Conservation (phyloP, 306 rosid species). For the Astragalus membranaceus region DNA sequence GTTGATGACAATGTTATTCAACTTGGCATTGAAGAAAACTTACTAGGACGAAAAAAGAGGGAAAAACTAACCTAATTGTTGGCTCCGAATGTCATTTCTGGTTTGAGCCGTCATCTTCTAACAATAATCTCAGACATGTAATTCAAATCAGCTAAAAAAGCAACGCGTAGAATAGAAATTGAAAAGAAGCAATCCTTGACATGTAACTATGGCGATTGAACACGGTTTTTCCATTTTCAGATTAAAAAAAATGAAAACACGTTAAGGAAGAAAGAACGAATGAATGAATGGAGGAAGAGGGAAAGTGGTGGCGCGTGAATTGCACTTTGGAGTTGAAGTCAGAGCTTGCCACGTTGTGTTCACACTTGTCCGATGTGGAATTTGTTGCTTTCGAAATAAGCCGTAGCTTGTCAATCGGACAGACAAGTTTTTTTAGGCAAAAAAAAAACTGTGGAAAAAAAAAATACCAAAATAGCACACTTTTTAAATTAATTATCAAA, state of each 20-base stretch:
- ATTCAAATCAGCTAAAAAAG: background rate
- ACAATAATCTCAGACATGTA: conserved; percentile 12
- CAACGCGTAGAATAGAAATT: background rate
- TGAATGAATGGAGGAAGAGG: background rate
- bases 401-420: background rate
- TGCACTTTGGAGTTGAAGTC: conserved; percentile 17
- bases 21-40: background rate
- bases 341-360: background rate
- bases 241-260: background rate
- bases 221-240: background rate
- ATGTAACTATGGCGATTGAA: background rate
- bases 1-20: background rate
- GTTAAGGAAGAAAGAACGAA: background rate
- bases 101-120: conserved; percentile 41
- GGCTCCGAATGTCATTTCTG: conserved; percentile 26
- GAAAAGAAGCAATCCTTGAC: background rate
- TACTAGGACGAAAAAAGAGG: background rate
- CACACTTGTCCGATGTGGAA: conserved; percentile 32
- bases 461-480: too few species aligned
- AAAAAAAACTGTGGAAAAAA: too few species aligned
- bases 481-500: too few species aligned
- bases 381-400: background rate
- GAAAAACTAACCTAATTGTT: conserved; percentile 40
- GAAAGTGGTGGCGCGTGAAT: conserved; percentile 30
- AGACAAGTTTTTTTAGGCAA: too few species aligned